Conservation (phyloP, 2,329 filamentous ascomycete species). For the Alternaria incomplexa region DNA sequence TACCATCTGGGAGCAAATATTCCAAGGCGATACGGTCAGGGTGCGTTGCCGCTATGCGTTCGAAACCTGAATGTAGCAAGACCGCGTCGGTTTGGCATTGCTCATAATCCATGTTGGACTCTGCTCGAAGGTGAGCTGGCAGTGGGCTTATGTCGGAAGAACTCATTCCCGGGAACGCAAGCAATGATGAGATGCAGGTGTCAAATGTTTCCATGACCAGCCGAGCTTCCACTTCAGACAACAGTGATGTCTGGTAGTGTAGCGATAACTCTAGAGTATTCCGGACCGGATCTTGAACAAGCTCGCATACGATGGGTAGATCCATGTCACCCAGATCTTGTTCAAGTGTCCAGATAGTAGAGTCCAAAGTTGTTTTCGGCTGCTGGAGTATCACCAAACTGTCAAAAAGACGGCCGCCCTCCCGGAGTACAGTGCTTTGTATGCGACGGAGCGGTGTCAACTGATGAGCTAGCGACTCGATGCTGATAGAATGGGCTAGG, state of each 20-base stretch:
- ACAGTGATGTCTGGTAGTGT: conserved; percentile 57
- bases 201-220: conserved; percentile 39
- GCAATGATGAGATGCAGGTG: conserved; percentile 29
- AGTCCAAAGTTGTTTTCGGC: conserved; percentile 53
- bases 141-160: conserved; percentile 33
- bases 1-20: conserved; percentile 43
- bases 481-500: conserved; percentile 66
- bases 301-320: conserved; percentile 76
- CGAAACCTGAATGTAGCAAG: conserved; percentile 49
- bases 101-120: conserved; percentile 29
- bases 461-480: conserved; percentile 70
- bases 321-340: conserved; percentile 70
- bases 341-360: conserved; percentile 58
- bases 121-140: conserved; percentile 27
- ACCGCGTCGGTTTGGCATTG: conserved; percentile 4
- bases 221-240: conserved; percentile 35
- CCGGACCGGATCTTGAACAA: conserved; percentile 62
- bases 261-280: conserved; percentile 66
- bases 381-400: conserved; percentile 81
- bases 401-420: conserved; percentile 72
- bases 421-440: conserved; percentile 59
- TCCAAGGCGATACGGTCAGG: conserved; percentile 47
- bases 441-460: conserved; percentile 76
- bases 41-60: conserved; percentile 38
- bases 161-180: conserved; percentile 24